Evolutionary conservation across 441 rosid genomes (phyloP), one percentile per base, ranked within the genome.

Genomic region (Euphorbia schlechtendalii): DNA sequence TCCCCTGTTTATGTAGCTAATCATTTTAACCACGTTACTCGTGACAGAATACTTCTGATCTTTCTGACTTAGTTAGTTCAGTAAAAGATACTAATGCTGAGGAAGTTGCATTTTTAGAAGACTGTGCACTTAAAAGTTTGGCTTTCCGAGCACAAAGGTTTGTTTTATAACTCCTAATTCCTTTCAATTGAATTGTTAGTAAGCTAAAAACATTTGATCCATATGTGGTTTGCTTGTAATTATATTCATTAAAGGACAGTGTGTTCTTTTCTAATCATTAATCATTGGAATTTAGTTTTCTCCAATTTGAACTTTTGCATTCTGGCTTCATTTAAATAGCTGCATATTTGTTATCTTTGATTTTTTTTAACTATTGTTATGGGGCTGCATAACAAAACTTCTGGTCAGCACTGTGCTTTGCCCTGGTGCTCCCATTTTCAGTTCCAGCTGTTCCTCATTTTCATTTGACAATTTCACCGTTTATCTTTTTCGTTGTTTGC

Each of bases 21-120:
- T 36, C 22, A 55, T 63, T 65, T 20, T 21, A 55, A 49, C 46
- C 59, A 43, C 76, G 67, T 55, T 76, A 34, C 21, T 56, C 73
- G 45, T 80, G 62, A 73, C 94, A 94, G 97, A 95, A 92, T 81
- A 85, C 87, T 22, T 78, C 89, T 75, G 98, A 92, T 83, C 92
- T 95, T 65, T 89, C 93, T 72, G 98, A 95, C 80, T 89, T 95
- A 64, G 88, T 92, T 71, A 92, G 96, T 76, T 95, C 99, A 54
- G 96, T 96, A 78, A 85, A 96, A 81, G 97, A 95, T 74, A 82
- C 84, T 74, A 95, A 81, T 77, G 82, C 87, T 21, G 99, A 95
- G 78, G 99, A 89, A 76, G 84, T 82, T 64, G 78, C 89, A 69
- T 88, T 92, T 72, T 84, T 85, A 24, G 97, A 95, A 84, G 93